Conservation (phyloP, 331 rosid species). For the Quercus tomentella region DNA sequence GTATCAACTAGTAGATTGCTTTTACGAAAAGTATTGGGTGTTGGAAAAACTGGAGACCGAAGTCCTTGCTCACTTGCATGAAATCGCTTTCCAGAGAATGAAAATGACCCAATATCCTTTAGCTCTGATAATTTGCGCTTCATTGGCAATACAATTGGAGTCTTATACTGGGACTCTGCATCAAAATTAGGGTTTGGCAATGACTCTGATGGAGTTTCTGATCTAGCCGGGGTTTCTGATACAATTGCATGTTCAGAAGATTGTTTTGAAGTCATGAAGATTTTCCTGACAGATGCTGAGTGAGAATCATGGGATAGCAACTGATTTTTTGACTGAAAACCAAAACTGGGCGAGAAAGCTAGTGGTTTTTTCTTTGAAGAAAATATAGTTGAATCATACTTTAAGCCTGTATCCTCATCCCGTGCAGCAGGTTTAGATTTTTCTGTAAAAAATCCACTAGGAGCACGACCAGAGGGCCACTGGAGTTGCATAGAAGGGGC, state of each 20-base stretch:
- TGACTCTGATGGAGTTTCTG: conserved; percentile 47
- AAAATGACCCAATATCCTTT: conserved; percentile 53
- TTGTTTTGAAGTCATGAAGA: conserved; percentile 42
- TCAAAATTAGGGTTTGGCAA: conserved; percentile 44
- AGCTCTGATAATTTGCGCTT: conserved; percentile 72
- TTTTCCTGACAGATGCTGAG: conserved; percentile 38
- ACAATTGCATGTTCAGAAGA: conserved; percentile 35
- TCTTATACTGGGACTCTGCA: conserved; percentile 64
- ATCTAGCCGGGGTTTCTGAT: conserved; percentile 26
- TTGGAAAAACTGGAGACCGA: conserved; percentile 68
- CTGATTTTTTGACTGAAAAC: conserved; percentile 49
- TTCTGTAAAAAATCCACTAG: conserved; percentile 64
- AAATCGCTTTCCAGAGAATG: conserved; percentile 66
- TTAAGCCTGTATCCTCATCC: conserved; percentile 58
- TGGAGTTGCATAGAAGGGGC: conserved; percentile 53
- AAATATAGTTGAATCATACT: conserved; percentile 33
- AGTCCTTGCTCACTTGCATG: conserved; percentile 69
- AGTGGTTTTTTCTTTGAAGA: conserved; percentile 59
- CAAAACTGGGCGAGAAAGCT: conserved; percentile 67
- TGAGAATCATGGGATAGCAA: conserved; percentile 48
- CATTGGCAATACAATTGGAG: conserved; percentile 63
- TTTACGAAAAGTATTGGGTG: conserved; percentile 51
- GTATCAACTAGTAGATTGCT: conserved; percentile 46
- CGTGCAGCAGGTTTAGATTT: conserved; percentile 46
- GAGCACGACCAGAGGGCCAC: conserved; percentile 88